Conservation (phyloP, 345 rosid species). For the Dipteronia dyeriana region DNA sequence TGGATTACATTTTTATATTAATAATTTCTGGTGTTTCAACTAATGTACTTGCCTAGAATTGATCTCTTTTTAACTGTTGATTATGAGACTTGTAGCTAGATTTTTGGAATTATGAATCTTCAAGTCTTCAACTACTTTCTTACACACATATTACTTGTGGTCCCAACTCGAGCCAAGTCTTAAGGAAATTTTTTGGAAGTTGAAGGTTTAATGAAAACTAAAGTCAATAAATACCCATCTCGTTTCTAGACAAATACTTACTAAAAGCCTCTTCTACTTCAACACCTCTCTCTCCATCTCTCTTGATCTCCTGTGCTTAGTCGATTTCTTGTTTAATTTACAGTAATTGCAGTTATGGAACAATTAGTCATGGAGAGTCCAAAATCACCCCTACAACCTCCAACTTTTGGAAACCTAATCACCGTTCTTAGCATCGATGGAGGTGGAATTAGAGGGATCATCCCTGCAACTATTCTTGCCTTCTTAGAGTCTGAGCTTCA, state of each 20-base stretch:
- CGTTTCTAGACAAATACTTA: not conserved
- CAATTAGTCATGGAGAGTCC: slow-evolving; percentile 34
- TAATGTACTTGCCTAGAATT: too few relatives aligned
- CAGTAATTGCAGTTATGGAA: too few relatives aligned
- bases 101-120: too few relatives aligned
- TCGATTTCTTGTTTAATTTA: not conserved
- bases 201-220: not conserved
- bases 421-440: slow-evolving; percentile 82
- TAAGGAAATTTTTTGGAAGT: not conserved
- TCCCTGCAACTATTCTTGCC: slow-evolving; percentile 60
- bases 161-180: too few relatives aligned
- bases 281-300: not conserved
- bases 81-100: too few relatives aligned
- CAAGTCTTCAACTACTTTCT: too few relatives aligned
- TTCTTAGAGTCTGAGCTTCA: slow-evolving; percentile 72
- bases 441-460: slow-evolving; percentile 77
- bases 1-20: too few relatives aligned
- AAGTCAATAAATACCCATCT: slow-evolving; percentile 2
- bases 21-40: too few relatives aligned
- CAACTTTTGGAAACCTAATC: slow-evolving; percentile 49
- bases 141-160: too few relatives aligned
- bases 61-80: too few relatives aligned
- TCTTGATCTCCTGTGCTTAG: not conserved
- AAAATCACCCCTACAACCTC: slow-evolving; percentile 55
- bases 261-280: not conserved